phyloP scores from a whole-genome alignment of 2,329 filamentous ascomycete genomes.

The Neopestalotiopsis rosae region DNA sequence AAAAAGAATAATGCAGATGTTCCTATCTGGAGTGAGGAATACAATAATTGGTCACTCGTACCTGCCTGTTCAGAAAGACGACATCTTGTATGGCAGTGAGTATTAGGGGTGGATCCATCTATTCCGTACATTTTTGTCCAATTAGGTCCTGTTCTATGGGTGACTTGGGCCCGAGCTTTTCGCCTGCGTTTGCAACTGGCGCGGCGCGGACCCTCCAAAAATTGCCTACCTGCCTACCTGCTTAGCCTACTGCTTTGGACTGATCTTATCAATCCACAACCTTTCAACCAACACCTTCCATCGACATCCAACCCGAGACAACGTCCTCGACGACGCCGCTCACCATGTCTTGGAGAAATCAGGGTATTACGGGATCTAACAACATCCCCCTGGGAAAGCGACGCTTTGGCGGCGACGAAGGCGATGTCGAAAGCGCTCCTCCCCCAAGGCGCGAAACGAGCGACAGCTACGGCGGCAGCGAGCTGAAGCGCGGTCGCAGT shows the following conservation, averaged over 20 bases:
- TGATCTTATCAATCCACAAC: background rate
- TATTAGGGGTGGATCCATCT: too few species aligned
- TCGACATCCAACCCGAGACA: background rate
- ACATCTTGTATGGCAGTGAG: too few species aligned
- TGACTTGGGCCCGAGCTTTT: background rate
- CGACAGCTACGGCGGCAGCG: conserved; percentile 44
- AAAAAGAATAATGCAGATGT: too few species aligned
- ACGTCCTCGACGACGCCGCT: background rate
- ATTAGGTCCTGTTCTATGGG: too few species aligned
- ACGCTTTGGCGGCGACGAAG: conserved; percentile 73
- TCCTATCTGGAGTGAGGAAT: too few species aligned
- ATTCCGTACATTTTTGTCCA: too few species aligned
- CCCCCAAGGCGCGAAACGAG: conserved; percentile 36
- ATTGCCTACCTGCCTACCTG: background rate
- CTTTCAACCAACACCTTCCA: background rate
- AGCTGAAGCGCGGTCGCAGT: conserved; percentile 88
- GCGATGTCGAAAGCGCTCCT: conserved; percentile 28
- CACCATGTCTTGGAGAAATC: conserved; percentile 70
- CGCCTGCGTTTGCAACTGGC: background rate
- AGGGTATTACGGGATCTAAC: conserved; percentile 96
- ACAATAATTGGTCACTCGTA: too few species aligned
- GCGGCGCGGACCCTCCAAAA: background rate
- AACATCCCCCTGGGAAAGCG: conserved; percentile 93
- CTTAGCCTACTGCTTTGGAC: background rate
- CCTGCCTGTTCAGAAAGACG: too few species aligned